A percentile compares a stretch with the other conserved stretches of the same genome.
Conservation (phyloP, 2,329 filamentous ascomycete species). For the Epichloe hybrida region DNA sequence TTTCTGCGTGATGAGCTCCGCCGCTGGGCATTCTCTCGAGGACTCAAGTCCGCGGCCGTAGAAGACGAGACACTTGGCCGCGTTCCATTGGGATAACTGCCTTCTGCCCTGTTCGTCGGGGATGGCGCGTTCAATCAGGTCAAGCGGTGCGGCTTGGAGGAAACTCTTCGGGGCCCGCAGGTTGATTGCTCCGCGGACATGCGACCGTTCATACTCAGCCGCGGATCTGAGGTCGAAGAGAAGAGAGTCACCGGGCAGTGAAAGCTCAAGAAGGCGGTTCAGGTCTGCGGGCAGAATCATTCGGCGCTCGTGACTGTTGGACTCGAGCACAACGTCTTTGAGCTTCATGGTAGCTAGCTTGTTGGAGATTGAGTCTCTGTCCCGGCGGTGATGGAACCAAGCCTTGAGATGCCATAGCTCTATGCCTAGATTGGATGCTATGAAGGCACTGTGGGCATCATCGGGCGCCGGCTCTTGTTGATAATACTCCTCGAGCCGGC, state of each 20-base stretch:
- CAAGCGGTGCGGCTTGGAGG: slow-evolving; percentile 31
- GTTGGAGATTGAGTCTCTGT: slow-evolving; percentile 31
- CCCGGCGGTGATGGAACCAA: slow-evolving; percentile 42
- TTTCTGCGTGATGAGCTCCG: slow-evolving; percentile 30
- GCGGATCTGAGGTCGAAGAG: slow-evolving; percentile 37
- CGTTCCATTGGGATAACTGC: slow-evolving; percentile 32
- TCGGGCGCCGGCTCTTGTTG: slow-evolving; percentile 32
- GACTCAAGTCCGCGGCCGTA: slow-evolving; percentile 38
- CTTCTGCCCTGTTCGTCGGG: slow-evolving; percentile 33
- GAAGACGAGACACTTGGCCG: slow-evolving; percentile 36
- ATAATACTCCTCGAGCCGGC: slow-evolving; percentile 40
- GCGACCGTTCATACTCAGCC: slow-evolving; percentile 34
- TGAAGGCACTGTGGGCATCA: slow-evolving; percentile 35
- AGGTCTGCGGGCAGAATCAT: slow-evolving; percentile 41
- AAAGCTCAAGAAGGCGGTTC: slow-evolving; percentile 36
- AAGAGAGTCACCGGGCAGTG: slow-evolving; percentile 30
- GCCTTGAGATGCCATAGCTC: slow-evolving; percentile 37
- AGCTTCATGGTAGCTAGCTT: slow-evolving; percentile 31
- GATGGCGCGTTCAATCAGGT: slow-evolving; percentile 37
- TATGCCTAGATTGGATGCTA: slow-evolving; percentile 40
- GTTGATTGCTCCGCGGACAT: slow-evolving; percentile 39
- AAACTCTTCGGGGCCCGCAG: slow-evolving; percentile 36
- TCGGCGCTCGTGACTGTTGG: slow-evolving; percentile 19
- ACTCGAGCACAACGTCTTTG: slow-evolving; percentile 19
- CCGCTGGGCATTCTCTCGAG: slow-evolving; percentile 36